phyloP scores from a whole-genome alignment of 75 land plant genomes.

The Pinus tabuliformis region DNA sequence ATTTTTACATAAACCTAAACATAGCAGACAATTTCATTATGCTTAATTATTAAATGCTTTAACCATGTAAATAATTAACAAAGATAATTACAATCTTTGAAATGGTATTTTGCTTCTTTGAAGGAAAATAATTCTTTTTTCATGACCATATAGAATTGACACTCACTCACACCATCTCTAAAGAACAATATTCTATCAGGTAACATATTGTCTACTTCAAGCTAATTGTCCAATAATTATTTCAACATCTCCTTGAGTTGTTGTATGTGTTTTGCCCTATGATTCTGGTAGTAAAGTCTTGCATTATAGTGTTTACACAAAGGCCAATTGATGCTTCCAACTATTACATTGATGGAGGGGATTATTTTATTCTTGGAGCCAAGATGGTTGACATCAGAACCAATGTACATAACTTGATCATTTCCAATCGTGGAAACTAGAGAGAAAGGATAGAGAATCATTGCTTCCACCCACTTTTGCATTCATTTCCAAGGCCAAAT shows the following conservation, averaged over 20 bases:
- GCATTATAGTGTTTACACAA: slow-evolving; percentile 41
- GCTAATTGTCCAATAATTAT: slow-evolving; percentile 37
- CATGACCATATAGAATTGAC: slow-evolving; percentile 51
- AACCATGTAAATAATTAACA: too few relatives aligned
- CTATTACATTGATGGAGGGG: slow-evolving; percentile 63
- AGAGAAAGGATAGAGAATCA: slow-evolving; percentile 17
- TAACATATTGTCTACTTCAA: neutral
- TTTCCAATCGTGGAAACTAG: slow-evolving; percentile 4
- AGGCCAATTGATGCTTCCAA: slow-evolving; percentile 54
- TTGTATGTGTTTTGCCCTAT: slow-evolving; percentile 35
- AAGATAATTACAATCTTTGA: neutral
- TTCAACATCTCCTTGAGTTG: slow-evolving; percentile 35
- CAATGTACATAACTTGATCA: slow-evolving; percentile 39
- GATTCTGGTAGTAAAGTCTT: slow-evolving; percentile 30
- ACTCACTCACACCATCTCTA: slow-evolving; percentile 55
- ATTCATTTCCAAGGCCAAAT: slow-evolving; percentile 56
- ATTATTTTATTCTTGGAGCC: slow-evolving; percentile 9
- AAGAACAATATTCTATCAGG: slow-evolving; percentile 44
- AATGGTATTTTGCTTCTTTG: slow-evolving; percentile 6
- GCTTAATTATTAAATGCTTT: too few relatives aligned
- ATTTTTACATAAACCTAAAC: too few relatives aligned
- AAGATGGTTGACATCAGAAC: slow-evolving; percentile 74
- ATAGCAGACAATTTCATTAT: too few relatives aligned
- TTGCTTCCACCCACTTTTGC: slow-evolving; percentile 65
- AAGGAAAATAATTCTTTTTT: slow-evolving; percentile 33